Evolutionary conservation across 441 rosid genomes (phyloP), one percentile per base, ranked within the genome.

Genomic region (Corymbia calophylla): DNA sequence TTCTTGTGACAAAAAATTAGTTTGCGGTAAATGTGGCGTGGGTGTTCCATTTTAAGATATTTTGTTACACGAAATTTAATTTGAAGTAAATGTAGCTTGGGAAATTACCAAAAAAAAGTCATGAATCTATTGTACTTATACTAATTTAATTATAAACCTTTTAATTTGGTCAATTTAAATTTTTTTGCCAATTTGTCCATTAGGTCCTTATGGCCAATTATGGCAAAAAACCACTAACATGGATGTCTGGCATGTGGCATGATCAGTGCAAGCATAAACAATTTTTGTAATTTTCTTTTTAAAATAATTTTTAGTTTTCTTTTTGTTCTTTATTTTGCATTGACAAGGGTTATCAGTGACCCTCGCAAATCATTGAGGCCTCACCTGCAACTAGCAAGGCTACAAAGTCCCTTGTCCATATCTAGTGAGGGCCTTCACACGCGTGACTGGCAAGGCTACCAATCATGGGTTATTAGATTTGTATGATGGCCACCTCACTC

Each of bases 71-170:
- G 8, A 44, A 39, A 12, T 44, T 44, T 17, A 39, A 8, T 77
- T 77, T 44, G n/a, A 13, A 2, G 5, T 7, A 23, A 13, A 77
- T 39, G 6, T 16, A n/a, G 29, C 0, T 7, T 0, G 2, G 11
- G 73, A 25, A 39, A 39, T 39, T 39, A 5, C 44, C 39, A n/a
- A 35, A 39, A 39, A 39, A 39, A 39, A 39, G 44, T 39, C 5
- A 39, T 5, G 44, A 39, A 39, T 39, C 44, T 39, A 5, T 39
- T 39, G 5, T 39, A 39, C 44, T 5, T 39, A 39, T 39, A 39
- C 44, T 39, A 39, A 39, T 39, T 39, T 5, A 39, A 39, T 39
- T 39, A 39, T 39, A 39, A 39, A 39, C 6, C 6, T 39, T 39
- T 39, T 39, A 39, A 39, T 39, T 39, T 39, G 44, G 44, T 25